Conservation (phyloP, 139 green algal genomes). For the Volvox reticuliferus region DNA sequence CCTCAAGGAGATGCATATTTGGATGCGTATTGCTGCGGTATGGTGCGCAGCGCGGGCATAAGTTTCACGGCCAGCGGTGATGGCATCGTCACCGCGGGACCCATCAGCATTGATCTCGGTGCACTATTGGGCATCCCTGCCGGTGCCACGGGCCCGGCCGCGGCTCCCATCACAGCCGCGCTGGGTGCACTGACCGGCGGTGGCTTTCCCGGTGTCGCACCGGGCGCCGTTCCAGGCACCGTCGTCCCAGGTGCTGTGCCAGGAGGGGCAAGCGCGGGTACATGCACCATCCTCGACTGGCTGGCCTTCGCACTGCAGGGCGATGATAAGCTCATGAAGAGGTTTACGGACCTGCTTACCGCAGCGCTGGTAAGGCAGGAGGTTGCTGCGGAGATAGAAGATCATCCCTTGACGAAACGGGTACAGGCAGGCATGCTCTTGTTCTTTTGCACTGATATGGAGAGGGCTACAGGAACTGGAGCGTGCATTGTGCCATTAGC, state of each 20-base stretch:
- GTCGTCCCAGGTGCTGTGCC: not conserved
- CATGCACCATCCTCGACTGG: slow-evolving; percentile 8
- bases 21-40: slow-evolving; percentile 12
- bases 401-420: too few relatives aligned
- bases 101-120: not conserved
- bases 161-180: not conserved
- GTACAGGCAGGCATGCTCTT: too few relatives aligned
- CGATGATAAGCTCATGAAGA: not conserved
- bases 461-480: too few relatives aligned
- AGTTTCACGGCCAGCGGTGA: not conserved
- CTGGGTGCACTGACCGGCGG: not conserved
- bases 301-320: slow-evolving; percentile 14
- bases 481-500: too few relatives aligned
- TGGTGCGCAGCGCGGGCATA: not conserved
- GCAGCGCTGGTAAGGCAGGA: not conserved
- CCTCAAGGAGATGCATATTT: not conserved
- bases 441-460: too few relatives aligned
- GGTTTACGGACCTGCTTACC: not conserved
- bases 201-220: not conserved
- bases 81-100: not conserved
- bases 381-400: not conserved
- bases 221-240: not conserved
- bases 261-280: not conserved
- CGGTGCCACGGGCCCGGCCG: not conserved
- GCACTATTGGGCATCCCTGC: not conserved